Percentiles rank a stretch among this genome's conserved stretches.
Evolutionary conservation across 192 early-diverging fungal genomes (phyloP).

Genomic region (Diversispora eburnea): DNA sequence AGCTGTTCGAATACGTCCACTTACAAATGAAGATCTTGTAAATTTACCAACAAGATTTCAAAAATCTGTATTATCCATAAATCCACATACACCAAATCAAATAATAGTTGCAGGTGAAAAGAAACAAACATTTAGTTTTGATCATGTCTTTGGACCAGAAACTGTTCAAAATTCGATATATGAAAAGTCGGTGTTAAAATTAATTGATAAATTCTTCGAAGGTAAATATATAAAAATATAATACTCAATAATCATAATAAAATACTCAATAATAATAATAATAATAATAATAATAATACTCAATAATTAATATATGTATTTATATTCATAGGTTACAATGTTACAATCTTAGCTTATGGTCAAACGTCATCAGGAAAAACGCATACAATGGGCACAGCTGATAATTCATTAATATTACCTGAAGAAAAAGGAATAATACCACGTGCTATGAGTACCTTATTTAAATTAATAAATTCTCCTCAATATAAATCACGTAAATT

Average conservation of each 20-base stretch:
- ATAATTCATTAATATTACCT: constrained; percentile 32
- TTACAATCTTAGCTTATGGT: constrained; percentile 91
- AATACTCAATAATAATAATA: too few relatives aligned
- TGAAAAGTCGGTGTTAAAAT: constrained; percentile 39
- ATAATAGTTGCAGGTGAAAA: constrained; percentile 1
- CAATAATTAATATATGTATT: neutral
- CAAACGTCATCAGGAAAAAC: constrained; percentile 96
- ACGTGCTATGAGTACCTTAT: constrained; percentile 62
- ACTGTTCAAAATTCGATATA: constrained; percentile 62
- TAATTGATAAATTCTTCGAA: constrained; percentile 49
- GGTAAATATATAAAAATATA: constrained; percentile 33
- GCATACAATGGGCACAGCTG: constrained; percentile 88
- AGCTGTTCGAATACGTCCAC: constrained; percentile 22
- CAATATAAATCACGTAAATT: constrained; percentile 36
- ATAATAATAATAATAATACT: too few relatives aligned
- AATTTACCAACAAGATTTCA: constrained; percentile 21
- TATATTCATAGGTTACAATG: constrained; percentile 72
- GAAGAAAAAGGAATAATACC: constrained; percentile 64
- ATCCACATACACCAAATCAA: constrained; percentile 9
- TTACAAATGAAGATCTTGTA: constrained; percentile 7
- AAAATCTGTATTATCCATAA: neutral
- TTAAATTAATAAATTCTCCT: constrained; percentile 37
- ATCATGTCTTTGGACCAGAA: constrained; percentile 62
- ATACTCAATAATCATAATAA: too few relatives aligned
- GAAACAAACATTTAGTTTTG: constrained; percentile 52